A percentile compares a stretch with the other conserved stretches of the same genome.
These are phyloP conservation scores for Monilinia laxa DNA, from an alignment of 2,329 filamentous ascomycete genomes.

Conservation along the genomic window DNA sequence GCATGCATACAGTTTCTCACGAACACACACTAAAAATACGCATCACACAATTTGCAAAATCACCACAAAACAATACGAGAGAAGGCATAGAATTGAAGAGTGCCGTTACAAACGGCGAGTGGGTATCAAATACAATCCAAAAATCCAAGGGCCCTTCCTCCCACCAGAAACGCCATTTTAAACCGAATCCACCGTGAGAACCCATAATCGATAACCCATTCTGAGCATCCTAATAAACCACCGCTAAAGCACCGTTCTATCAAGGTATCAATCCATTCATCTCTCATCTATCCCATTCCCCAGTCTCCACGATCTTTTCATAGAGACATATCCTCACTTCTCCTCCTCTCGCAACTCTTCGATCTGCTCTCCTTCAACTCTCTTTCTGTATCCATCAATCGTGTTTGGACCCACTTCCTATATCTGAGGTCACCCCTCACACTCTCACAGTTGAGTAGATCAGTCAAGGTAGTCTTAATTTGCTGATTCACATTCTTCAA, in stretches of 20 bases:
- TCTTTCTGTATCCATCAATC: slow-evolving; percentile 54
- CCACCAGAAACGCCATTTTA: slow-evolving; percentile 15
- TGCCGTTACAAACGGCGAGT: slow-evolving; percentile 4
- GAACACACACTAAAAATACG: background rate
- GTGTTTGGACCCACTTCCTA: slow-evolving; percentile 51
- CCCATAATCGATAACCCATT: slow-evolving; percentile 2
- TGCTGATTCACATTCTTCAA: slow-evolving; percentile 52
- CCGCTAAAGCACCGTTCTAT: background rate
- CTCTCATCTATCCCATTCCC: background rate
- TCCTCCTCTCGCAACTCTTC: slow-evolving; percentile 32
- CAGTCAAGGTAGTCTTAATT: slow-evolving; percentile 54
- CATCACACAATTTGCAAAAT: background rate
- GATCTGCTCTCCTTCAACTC: slow-evolving; percentile 42
- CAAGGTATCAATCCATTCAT: background rate
- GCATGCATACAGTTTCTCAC: background rate
- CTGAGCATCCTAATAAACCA: background rate
- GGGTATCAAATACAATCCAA: slow-evolving; percentile 23
- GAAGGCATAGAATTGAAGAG: slow-evolving; percentile 12
- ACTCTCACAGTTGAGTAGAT: slow-evolving; percentile 53
- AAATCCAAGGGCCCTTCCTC: slow-evolving; percentile 1
- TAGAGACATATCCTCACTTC: slow-evolving; percentile 27
- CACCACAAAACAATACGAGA: background rate
- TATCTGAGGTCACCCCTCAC: slow-evolving; percentile 48
- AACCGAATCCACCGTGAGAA: background rate
- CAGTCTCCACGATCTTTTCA: slow-evolving; percentile 8